A percentile compares a stretch with the other conserved stretches of the same genome.
These are phyloP conservation scores for Colletotrichum cuscutae DNA, from an alignment of 2,329 filamentous ascomycete genomes.

Conservation along the genomic window DNA sequence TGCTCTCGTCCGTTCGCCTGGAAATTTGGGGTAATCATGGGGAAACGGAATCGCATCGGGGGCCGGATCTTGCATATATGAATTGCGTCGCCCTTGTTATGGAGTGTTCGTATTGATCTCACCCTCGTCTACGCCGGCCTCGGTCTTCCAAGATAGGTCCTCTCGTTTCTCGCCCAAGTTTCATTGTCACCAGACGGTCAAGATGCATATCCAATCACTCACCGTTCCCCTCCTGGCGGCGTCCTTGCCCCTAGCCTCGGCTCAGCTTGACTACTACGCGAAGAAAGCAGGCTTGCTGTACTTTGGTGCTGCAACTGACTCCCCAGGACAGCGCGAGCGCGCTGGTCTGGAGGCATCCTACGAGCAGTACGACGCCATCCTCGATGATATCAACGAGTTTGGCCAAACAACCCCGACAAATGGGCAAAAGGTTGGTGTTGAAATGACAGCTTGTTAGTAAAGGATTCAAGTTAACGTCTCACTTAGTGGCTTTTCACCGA, in stretches of 20 bases:
- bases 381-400: slow-evolving; percentile 66
- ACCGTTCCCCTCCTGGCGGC: slow-evolving; percentile 42
- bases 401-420: slow-evolving; percentile 72
- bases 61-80: slow-evolving; percentile 32
- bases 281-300: slow-evolving; percentile 65
- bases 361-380: slow-evolving; percentile 62
- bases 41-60: slow-evolving; percentile 6
- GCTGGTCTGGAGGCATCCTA: slow-evolving; percentile 61
- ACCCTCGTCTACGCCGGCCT: slow-evolving; percentile 1
- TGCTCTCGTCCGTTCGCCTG: slow-evolving; percentile 4
- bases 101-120: not conserved
- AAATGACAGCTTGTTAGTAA: not conserved
- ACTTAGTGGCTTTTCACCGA: slow-evolving; percentile 67
- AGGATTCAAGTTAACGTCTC: slow-evolving; percentile 8
- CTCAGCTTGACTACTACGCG: slow-evolving; percentile 59
- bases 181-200: slow-evolving; percentile 2
- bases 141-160: slow-evolving; percentile 16
- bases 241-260: slow-evolving; percentile 42
- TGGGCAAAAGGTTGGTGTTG: slow-evolving; percentile 55
- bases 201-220: slow-evolving; percentile 38
- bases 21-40: slow-evolving; percentile 18
- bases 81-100: slow-evolving; percentile 16
- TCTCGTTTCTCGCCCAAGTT: not conserved
- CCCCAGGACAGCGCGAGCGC: slow-evolving; percentile 49
- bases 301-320: slow-evolving; percentile 72